phyloP scores from a whole-genome alignment of 345 rosid genomes.

The Xanthoceras sorbifolium region DNA sequence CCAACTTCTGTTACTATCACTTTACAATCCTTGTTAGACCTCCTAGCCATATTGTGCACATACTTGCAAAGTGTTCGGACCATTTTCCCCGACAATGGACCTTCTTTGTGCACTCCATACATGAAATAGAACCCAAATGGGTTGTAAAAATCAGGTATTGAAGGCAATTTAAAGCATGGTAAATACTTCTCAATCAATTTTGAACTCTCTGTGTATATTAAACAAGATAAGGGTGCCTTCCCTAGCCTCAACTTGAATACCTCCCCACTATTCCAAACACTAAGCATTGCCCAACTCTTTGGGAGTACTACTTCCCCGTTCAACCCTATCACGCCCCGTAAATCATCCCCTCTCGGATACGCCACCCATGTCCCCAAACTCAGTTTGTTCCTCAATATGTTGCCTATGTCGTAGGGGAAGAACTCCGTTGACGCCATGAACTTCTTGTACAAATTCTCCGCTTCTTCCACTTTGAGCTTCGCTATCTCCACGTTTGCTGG shows the following conservation, averaged over 20 bases:
- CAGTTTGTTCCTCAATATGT: slow-evolving; percentile 54
- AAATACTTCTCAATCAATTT: slow-evolving; percentile 43
- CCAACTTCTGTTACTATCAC: slow-evolving; percentile 67
- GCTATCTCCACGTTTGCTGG: slow-evolving; percentile 42
- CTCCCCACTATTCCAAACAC: slow-evolving; percentile 81
- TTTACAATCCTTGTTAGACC: slow-evolving; percentile 47
- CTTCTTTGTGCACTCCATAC: slow-evolving; percentile 68
- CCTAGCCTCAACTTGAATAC: slow-evolving; percentile 64
- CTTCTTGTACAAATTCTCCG: slow-evolving; percentile 49
- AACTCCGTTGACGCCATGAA: slow-evolving; percentile 57
- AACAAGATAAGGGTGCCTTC: slow-evolving; percentile 59
- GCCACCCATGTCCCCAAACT: slow-evolving; percentile 90
- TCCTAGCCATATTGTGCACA: slow-evolving; percentile 68
- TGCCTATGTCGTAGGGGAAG: slow-evolving; percentile 68
- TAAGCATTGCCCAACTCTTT: slow-evolving; percentile 72
- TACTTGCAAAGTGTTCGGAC: slow-evolving; percentile 52
- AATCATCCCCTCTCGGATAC: slow-evolving; percentile 37
- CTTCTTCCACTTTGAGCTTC: slow-evolving; percentile 56
- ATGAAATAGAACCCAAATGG: slow-evolving; percentile 82
- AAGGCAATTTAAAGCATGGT: slow-evolving; percentile 52
- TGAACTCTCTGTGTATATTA: slow-evolving; percentile 50
- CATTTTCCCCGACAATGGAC: slow-evolving; percentile 55
- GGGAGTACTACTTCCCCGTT: slow-evolving; percentile 27
- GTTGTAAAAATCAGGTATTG: slow-evolving; percentile 54
- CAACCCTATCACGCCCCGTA: slow-evolving; percentile 20